Base-by-base conservation (phyloP, 2,329 filamentous ascomycete species). In the Trichophyton rubrum region DNA sequence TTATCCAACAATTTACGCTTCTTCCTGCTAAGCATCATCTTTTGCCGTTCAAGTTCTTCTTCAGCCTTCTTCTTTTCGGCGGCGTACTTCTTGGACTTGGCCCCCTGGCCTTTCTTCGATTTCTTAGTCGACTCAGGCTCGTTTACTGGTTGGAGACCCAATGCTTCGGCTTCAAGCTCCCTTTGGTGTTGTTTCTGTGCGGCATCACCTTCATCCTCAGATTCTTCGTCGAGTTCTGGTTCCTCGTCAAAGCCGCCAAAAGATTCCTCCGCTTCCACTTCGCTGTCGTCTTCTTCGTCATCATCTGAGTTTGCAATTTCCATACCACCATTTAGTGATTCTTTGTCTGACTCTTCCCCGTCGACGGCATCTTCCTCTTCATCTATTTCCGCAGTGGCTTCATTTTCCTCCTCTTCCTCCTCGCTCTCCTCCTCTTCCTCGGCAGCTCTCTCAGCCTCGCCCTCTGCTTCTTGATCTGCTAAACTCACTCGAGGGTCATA, bases 21-120 rank as follows among this genome's bases (percentile, higher is more conserved):
- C 83, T 95, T 93, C 75, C 95, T 89, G 74, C 88, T 89, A 80
- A 97, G 86, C 93, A 99, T 99, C 78, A 95, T 93, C 84, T 96
- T 96, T 73, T 89, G 87, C 64, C 92, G 82, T 74, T 96, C 90
- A 62, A 95, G 75, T 68, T 97, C 91, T 74, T 97, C 93, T 3
- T 87, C 85, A 71, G 93, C 88, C 69, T 82, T 77, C 65, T 75
- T 76, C 68, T 83, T 82, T 71, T 80, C 81, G 62, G 84, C 82
- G 40, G 84, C 82, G 75, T 88, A 86, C 78, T 86, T 87, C 66
- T 82, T 80, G 33, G 86, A 78, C 68, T 83, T 83, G 70, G 88
- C 87, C 66, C 80, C 82, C 15, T 84, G 85, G 67, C 89, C 87
- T 66, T 86, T 83, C 78, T 79, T 70, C 77, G 79, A 61, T 75